Conservation (phyloP, 140 eudicot species). For the Erigeron philadelphicus region DNA sequence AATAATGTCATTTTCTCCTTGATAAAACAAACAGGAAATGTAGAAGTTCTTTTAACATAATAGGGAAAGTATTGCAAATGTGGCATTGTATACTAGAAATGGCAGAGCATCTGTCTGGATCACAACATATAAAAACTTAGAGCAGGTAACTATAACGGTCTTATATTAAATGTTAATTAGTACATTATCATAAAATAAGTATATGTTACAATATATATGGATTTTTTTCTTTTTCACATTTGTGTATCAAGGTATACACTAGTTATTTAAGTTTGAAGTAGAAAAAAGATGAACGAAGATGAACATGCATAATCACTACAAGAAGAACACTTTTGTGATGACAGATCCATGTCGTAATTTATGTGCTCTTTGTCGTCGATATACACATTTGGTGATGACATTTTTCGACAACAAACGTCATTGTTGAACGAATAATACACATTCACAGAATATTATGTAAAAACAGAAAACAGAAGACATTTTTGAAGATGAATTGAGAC, state of each 20-base stretch:
- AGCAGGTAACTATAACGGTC: slow-evolving; percentile 21
- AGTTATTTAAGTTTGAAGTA: too few species aligned
- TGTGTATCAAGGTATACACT: too few species aligned
- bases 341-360: too few species aligned
- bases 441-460: too few species aligned
- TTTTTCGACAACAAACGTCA: too few species aligned
- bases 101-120: slow-evolving; percentile 28
- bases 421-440: background rate
- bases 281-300: too few species aligned
- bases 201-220: too few species aligned
- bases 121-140: slow-evolving; percentile 17
- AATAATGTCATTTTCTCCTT: background rate
- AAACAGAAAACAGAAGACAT: background rate
- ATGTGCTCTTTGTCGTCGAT: too few species aligned
- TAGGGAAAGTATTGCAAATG: background rate
- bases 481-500: background rate
- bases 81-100: slow-evolving; percentile 13
- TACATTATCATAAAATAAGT: background rate
- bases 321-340: too few species aligned
- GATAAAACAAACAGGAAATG: background rate
- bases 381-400: too few species aligned
- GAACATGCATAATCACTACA: too few species aligned
- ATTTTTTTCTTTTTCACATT: too few species aligned
- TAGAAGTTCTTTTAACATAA: background rate
- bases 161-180: background rate